phyloP scores from a whole-genome alignment of 257 asterid genomes.

The Plantago major region DNA sequence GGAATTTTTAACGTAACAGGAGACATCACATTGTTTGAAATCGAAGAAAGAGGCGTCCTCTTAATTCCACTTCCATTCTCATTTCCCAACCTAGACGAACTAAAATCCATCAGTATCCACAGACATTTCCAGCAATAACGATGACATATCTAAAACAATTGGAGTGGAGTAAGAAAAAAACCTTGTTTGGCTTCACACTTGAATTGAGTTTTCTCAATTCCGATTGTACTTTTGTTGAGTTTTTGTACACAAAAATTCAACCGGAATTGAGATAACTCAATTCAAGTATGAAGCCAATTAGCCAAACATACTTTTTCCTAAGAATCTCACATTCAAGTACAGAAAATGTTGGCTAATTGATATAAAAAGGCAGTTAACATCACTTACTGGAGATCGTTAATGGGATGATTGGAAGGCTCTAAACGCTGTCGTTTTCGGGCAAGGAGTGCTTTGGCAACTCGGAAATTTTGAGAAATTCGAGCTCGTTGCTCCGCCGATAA shows the following conservation, averaged over 20 bases:
- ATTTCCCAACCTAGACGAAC: slow-evolving; percentile 34
- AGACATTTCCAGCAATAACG: neutral
- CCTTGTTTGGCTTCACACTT: no score
- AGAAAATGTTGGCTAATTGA: no score
- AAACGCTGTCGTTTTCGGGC: slow-evolving; percentile 61
- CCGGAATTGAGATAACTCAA: neutral
- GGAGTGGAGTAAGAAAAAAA: no score
- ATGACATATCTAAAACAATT: no score
- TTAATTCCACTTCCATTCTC: slow-evolving; percentile 27
- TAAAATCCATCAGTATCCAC: slow-evolving; percentile 2
- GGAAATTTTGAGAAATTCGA: slow-evolving; percentile 71
- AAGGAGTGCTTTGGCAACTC: slow-evolving; percentile 82
- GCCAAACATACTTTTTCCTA: neutral
- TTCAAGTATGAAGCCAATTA: neutral
- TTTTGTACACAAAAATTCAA: neutral
- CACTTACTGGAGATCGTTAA: slow-evolving; percentile 31
- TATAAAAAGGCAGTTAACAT: neutral
- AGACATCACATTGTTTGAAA: slow-evolving; percentile 36
- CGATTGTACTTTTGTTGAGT: no score
- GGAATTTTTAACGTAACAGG: slow-evolving; percentile 22
- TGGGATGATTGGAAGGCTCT: slow-evolving; percentile 16
- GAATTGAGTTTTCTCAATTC: no score
- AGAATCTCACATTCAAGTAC: neutral
- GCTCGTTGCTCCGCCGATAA: slow-evolving; percentile 78
- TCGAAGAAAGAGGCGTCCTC: slow-evolving; percentile 58